These are phyloP conservation scores for Basipetospora sp. DNA, from an alignment of 2,329 filamentous ascomycete species.

Conservation along the genomic window DNA sequence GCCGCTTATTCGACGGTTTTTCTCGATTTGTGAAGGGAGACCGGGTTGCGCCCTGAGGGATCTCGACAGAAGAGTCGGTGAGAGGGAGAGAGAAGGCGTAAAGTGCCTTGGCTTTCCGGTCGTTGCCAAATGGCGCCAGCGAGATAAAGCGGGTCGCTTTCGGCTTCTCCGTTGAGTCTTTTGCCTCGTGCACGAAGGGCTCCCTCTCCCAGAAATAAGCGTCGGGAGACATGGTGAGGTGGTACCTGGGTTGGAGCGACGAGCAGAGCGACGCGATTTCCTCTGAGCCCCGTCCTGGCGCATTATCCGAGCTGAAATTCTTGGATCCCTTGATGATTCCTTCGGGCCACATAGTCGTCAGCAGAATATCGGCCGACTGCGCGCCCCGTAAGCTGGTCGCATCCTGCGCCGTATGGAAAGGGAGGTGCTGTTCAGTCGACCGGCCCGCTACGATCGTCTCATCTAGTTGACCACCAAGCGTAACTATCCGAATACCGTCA, in stretches of 20 bases:
- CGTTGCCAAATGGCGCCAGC: slow-evolving; percentile 63
- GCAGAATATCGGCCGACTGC: slow-evolving; percentile 67
- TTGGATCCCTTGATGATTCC: slow-evolving; percentile 56
- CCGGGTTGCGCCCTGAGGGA: slow-evolving; percentile 58
- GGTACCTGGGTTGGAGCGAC: slow-evolving; percentile 76
- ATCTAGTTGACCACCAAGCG: slow-evolving; percentile 62
- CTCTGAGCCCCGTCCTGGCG: slow-evolving; percentile 30
- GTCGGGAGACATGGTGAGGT: slow-evolving; percentile 56
- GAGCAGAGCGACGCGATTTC: slow-evolving; percentile 66
- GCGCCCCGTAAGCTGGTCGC: slow-evolving; percentile 61
- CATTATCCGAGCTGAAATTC: slow-evolving; percentile 21
- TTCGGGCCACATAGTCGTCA: slow-evolving; percentile 77
- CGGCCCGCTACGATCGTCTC: slow-evolving; percentile 43
- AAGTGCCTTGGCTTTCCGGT: slow-evolving; percentile 62
- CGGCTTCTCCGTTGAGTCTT: slow-evolving; percentile 18
- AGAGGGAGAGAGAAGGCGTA: slow-evolving; percentile 64
- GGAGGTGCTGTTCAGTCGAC: slow-evolving; percentile 59
- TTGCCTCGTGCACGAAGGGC: slow-evolving; percentile 61
- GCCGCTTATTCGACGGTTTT: slow-evolving; percentile 34
- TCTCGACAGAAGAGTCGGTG: slow-evolving; percentile 40
- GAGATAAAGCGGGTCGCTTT: slow-evolving; percentile 77
- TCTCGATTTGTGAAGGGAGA: slow-evolving; percentile 52
- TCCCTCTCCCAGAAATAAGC: slow-evolving; percentile 76
- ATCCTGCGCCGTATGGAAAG: slow-evolving; percentile 64
- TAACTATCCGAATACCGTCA: slow-evolving; percentile 76